Evolutionary conservation across 139 green algal species (phyloP).

Genomic region (Protoeuglena noctilucae): DNA sequence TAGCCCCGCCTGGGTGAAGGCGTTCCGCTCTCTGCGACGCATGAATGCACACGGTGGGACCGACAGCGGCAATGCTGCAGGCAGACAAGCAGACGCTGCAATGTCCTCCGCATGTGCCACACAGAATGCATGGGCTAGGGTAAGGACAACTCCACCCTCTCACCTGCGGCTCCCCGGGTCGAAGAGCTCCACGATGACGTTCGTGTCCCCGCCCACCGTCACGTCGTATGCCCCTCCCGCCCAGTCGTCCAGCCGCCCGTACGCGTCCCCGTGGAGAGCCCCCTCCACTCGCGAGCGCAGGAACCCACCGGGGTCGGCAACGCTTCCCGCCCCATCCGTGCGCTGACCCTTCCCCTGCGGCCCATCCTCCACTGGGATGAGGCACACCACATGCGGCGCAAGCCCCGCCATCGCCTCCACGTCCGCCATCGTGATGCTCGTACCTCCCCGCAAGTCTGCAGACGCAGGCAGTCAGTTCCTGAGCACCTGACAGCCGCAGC

Average conservation of each 20-base stretch:
- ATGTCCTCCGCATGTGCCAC: constrained; percentile 5
- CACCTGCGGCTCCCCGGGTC: constrained; percentile 27
- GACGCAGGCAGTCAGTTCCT: not conserved
- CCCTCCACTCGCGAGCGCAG: not conserved
- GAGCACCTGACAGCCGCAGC: constrained; percentile 1
- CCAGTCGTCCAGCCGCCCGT: not conserved
- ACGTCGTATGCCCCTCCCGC: not conserved
- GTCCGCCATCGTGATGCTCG: constrained; percentile 15
- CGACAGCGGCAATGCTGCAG: not conserved
- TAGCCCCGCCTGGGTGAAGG: not conserved
- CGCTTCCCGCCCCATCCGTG: constrained; percentile 4
- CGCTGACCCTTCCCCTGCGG: not conserved
- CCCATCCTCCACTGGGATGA: constrained; percentile 14
- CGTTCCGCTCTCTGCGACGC: not conserved
- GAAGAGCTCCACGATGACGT: constrained; percentile 19
- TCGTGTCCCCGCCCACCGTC: constrained; percentile 2
- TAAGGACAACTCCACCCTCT: not conserved
- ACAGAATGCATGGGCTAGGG: not conserved
- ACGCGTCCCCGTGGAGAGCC: not conserved
- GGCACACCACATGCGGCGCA: constrained; percentile 20
- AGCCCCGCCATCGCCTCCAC: constrained; percentile 23
- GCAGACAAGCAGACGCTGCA: not conserved
- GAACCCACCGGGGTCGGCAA: constrained; percentile 9
- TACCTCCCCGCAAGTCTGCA: constrained; percentile 3
- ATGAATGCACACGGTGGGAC: constrained; percentile 3